Base-by-base conservation (phyloP, 2,329 filamentous ascomycete species). In the Aspergillus sp. region DNA sequence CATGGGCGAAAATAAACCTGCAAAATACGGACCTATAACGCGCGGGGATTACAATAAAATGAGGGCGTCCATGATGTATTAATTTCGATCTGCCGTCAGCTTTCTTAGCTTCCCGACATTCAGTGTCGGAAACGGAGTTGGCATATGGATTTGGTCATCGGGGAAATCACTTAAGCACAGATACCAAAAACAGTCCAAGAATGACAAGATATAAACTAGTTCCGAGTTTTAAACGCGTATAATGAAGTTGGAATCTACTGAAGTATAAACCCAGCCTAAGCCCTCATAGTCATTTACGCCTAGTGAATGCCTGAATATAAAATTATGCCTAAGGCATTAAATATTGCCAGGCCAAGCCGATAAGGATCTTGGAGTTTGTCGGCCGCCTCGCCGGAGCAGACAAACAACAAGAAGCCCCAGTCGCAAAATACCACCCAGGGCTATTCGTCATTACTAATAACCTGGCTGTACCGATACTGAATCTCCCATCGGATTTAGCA, bases 21-120 rank as follows among this genome's bases (percentile, higher is more conserved):
- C 79, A 39, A 83, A 80, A 65, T 85, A 85, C 63, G 76, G 78
- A 53, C 80, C 82, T 20, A 82, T 77, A 44, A 77, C 74, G 4
- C 69, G 74, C 56, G 65, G 66, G 13, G 69, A 70, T 11, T 78
- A 78, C 62, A 72, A 71, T 32, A 62, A 66, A 24, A 71, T 73
- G 66, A 68, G 74, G 39, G 68, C 70, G 5, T 67, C 68, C 8
- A 65, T 65, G 60, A 58, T 64, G 60, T 65, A 65, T 18, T 60
- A 54, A 53, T 38, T 17, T n/a, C 34, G 12, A 8, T 8, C 13
- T 36, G 13, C 34, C 34, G 7, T 36, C 34, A 36, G 12, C 34
- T 36, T 36, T 36, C n/a, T 36, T 5, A 36, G 4, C 13, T 36
- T 13, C 34, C n/a, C 15, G 34, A 36, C 12, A 36, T 36, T 15